Base-by-base conservation (phyloP, 768 basidiomycete species). In the Suillus luteus region DNA sequence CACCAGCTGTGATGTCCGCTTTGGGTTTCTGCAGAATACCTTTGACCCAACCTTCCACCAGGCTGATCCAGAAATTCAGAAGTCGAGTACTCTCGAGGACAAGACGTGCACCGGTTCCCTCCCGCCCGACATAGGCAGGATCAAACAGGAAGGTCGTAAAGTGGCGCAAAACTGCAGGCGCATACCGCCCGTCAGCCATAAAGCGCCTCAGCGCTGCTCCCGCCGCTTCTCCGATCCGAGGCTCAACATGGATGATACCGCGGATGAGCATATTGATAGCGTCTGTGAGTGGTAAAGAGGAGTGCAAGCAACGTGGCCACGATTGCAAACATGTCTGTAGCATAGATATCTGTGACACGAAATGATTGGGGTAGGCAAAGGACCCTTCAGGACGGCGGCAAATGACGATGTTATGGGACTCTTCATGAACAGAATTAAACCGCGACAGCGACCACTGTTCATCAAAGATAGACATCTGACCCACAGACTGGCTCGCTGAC, bases 241-340 rank as follows among this genome's bases (percentile, higher is more conserved):
- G 91, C 66, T 97, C 93, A 37, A 95, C 86, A 67, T 96, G 95
- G 31, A 93, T 82, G n/a, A 93, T 84, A 2, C 91, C 92, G 40
- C 87, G 85, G 54, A 95, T 79, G 31, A 96, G 83, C 81, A 93
- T 87, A 67, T 93, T 90, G 59, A 93, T 81, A 0, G 87, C 85
- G 49, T 90, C 88, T 12, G 80, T 72, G 55, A 90, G 73, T 49
- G 85, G 69, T 38, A 85, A 74, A 5, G 78, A 78, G 2, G 82
- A 75, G 70, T 88, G 85, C 49, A 95, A 79, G 69, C 87, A 91
- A 3, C 95, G 86, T 0, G 95, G 95, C 87, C 94, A 91, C 6
- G 91, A 85, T 64, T 90, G 88, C 73, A 95, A 91, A 70, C 90
- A 87, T 0, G 88, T 85, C 67, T 89, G 85, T 5, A 96, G 81